Conservation (phyloP, 2,329 filamentous ascomycete genomes). For the Diaporthe eres region DNA sequence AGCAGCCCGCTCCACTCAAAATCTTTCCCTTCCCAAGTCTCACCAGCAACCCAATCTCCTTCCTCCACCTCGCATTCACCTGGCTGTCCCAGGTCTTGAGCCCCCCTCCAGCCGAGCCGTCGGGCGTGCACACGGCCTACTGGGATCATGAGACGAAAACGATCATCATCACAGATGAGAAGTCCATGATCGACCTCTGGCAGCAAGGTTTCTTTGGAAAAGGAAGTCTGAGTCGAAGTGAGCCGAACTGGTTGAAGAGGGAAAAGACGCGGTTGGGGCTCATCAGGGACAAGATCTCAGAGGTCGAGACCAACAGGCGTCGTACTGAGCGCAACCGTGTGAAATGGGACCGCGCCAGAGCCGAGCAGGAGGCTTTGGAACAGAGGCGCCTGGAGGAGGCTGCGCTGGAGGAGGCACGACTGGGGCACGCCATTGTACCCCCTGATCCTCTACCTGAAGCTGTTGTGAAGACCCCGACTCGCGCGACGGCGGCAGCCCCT, state of each 20-base stretch:
- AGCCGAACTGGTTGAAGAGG: constrained; percentile 91
- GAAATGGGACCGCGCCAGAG: constrained; percentile 92
- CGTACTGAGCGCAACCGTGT: constrained; percentile 85
- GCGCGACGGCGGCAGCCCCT: constrained; percentile 49
- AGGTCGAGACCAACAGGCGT: constrained; percentile 82
- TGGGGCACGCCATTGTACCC: not conserved
- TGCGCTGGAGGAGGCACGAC: constrained; percentile 44
- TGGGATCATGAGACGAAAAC: constrained; percentile 88
- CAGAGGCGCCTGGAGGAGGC: constrained; percentile 70
- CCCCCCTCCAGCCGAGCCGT: constrained; percentile 74
- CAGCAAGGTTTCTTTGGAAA: constrained; percentile 98
- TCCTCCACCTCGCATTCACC: constrained; percentile 83
- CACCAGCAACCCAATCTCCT: constrained; percentile 91
- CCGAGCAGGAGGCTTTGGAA: constrained; percentile 87
- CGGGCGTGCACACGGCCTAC: constrained; percentile 76
- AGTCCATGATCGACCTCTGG: constrained; percentile 87
- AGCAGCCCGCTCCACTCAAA: constrained; percentile 82
- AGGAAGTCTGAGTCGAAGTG: constrained; percentile 91
- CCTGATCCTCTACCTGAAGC: not conserved
- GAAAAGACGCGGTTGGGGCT: constrained; percentile 81
- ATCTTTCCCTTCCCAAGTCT: constrained; percentile 89
- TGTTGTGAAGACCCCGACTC: not conserved
- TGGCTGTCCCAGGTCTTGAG: constrained; percentile 82
- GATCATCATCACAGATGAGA: constrained; percentile 84
- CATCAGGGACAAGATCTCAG: constrained; percentile 78